These are phyloP conservation scores for Pseudopyricularia cyperi DNA, from an alignment of 2,329 filamentous ascomycete species.

Conservation along the genomic window DNA sequence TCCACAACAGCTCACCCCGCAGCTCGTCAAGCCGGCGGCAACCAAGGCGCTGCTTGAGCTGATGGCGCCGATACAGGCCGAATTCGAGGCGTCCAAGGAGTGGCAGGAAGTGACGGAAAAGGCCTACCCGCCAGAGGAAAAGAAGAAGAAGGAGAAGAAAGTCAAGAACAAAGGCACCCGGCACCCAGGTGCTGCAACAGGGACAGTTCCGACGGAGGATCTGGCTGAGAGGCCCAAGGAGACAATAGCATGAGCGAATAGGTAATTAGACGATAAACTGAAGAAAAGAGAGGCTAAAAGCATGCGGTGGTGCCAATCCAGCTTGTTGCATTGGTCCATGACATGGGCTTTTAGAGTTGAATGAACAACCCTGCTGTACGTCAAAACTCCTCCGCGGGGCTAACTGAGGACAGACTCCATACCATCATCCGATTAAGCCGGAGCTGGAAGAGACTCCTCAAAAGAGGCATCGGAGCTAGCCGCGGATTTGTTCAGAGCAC, in stretches of 20 bases:
- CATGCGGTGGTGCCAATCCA: not conserved
- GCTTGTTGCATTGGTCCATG: too few relatives aligned
- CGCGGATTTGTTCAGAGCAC: too few relatives aligned
- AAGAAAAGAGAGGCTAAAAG: not conserved
- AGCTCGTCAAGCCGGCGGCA: constrained; percentile 77
- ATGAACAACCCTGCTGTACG: too few relatives aligned
- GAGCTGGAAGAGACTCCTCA: too few relatives aligned
- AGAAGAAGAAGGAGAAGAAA: constrained; percentile 35
- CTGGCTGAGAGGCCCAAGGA: constrained; percentile 3
- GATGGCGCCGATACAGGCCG: constrained; percentile 63
- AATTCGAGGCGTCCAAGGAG: constrained; percentile 56
- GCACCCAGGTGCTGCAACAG: constrained; percentile 8
- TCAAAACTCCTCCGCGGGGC: too few relatives aligned
- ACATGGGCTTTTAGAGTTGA: too few relatives aligned
- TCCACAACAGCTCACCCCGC: constrained; percentile 56
- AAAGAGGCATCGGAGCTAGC: too few relatives aligned
- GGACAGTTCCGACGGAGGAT: not conserved
- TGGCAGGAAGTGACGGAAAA: constrained; percentile 69
- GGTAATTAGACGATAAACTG: not conserved
- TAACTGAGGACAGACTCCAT: too few relatives aligned
- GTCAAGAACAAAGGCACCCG: constrained; percentile 12
- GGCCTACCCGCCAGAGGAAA: constrained; percentile 65
- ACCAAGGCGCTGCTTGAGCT: constrained; percentile 60
- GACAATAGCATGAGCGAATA: not conserved
- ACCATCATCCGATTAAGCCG: too few relatives aligned